Conservation (phyloP, 768 basidiomycete genomes). For the Kwoniella sp. region DNA sequence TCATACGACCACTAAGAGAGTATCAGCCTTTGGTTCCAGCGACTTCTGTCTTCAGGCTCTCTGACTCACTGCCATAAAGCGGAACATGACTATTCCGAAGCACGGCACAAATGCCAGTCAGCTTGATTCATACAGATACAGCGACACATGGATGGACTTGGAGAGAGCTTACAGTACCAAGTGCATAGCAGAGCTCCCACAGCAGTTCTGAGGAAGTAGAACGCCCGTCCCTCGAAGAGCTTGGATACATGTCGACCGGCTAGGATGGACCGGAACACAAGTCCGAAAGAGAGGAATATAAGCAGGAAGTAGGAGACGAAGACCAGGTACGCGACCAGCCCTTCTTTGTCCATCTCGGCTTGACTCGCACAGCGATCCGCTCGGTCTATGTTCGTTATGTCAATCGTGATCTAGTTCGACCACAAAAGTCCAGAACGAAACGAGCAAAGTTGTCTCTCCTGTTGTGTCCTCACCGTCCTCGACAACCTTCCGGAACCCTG, state of each 20-base stretch:
- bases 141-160: not conserved
- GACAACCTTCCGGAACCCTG: no score
- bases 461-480: no score
- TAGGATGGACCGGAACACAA: constrained; percentile 49
- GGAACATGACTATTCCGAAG: constrained; percentile 59
- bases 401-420: no score
- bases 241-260: constrained; percentile 17
- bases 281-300: constrained; percentile 52
- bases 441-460: no score
- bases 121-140: not conserved
- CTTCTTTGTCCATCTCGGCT: constrained; percentile 17
- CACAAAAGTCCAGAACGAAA: no score
- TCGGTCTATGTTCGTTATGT: not conserved
- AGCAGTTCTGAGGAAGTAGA: constrained; percentile 55
- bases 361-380: not conserved
- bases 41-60: not conserved
- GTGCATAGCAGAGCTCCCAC: constrained; percentile 59
- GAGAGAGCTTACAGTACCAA: constrained; percentile 61
- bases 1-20: constrained; percentile 63
- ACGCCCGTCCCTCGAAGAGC: constrained; percentile 41
- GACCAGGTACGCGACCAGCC: constrained; percentile 28
- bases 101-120: not conserved
- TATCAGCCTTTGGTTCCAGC: not conserved
- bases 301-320: constrained; percentile 56
- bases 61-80: constrained; percentile 59